These are phyloP conservation scores for Furcasterigmium sp. DNA, from an alignment of 2,329 filamentous ascomycete species.

Conservation along the genomic window DNA sequence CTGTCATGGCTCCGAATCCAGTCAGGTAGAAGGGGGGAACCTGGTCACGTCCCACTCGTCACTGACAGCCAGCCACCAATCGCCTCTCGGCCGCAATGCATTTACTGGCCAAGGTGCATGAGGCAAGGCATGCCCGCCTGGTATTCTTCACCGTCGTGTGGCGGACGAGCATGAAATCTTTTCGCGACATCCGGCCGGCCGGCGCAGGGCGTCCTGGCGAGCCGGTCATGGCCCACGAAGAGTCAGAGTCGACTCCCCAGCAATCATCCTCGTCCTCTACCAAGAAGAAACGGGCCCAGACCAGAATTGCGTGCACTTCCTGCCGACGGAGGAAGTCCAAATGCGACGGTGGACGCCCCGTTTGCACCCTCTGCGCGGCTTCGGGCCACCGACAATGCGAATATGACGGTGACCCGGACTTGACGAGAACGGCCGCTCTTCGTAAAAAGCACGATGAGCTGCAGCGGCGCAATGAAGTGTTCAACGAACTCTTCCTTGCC, in stretches of 20 bases:
- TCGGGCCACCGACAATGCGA: constrained; percentile 7
- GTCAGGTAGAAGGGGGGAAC: no score
- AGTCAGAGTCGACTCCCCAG: background rate
- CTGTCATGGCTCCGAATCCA: no score
- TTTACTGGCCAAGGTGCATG: background rate
- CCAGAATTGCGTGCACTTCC: constrained; percentile 11
- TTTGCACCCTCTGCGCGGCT: constrained; percentile 11
- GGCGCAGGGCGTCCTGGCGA: constrained; percentile 2
- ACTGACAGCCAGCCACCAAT: no score
- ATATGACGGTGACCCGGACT: constrained; percentile 12
- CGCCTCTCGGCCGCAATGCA: no score
- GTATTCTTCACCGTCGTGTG: background rate
- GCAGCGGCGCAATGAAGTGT: constrained; percentile 7
- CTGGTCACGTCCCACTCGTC: no score
- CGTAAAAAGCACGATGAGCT: constrained; percentile 10
- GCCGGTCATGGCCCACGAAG: background rate
- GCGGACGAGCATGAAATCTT: constrained; percentile 10
- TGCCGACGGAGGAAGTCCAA: constrained; percentile 12
- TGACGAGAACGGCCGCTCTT: constrained; percentile 11
- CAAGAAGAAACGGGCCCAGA: constrained; percentile 10
- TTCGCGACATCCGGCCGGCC: constrained; percentile 11
- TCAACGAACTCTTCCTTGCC: constrained; percentile 10
- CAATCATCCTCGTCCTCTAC: constrained; percentile 4
- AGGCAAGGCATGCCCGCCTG: background rate
- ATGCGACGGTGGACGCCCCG: constrained; percentile 11